phyloP scores from a whole-genome alignment of 2,329 filamentous ascomycete genomes.

The Aspergillus unguis region DNA sequence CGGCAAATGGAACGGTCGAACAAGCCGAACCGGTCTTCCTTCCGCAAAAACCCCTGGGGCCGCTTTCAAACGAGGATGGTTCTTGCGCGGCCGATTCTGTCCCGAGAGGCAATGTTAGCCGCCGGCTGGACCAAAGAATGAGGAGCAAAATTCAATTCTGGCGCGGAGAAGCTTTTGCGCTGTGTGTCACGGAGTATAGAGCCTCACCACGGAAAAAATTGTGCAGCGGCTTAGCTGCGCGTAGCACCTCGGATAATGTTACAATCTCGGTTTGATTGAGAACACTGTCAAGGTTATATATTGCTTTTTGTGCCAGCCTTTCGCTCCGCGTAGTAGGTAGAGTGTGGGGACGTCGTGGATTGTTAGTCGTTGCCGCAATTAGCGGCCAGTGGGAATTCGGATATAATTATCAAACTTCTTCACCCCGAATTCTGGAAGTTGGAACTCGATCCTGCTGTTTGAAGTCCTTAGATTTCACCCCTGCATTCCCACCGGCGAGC shows the following conservation, averaged over 20 bases:
- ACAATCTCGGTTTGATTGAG: not conserved
- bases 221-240: not conserved
- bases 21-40: constrained; percentile 1
- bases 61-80: not conserved
- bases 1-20: constrained; percentile 1
- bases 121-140: not conserved
- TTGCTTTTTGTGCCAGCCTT: not conserved
- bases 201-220: not conserved
- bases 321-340: not conserved
- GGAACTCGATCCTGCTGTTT: not conserved
- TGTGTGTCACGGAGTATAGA: not conserved
- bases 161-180: not conserved
- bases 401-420: constrained; percentile 8
- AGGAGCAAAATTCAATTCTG: not conserved
- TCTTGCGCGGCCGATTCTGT: not conserved
- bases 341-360: not conserved
- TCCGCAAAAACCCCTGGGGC: not conserved
- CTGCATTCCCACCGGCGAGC: not conserved
- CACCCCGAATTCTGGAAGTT: not conserved
- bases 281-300: not conserved
- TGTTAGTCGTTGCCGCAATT: constrained; percentile 1
- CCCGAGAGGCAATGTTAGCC: not conserved
- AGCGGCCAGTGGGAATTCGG: not conserved
- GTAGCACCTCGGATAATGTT: not conserved
- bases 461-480: not conserved